Base-by-base conservation (phyloP, 768 basidiomycete genomes). In the Pulveroboletus frians region DNA sequence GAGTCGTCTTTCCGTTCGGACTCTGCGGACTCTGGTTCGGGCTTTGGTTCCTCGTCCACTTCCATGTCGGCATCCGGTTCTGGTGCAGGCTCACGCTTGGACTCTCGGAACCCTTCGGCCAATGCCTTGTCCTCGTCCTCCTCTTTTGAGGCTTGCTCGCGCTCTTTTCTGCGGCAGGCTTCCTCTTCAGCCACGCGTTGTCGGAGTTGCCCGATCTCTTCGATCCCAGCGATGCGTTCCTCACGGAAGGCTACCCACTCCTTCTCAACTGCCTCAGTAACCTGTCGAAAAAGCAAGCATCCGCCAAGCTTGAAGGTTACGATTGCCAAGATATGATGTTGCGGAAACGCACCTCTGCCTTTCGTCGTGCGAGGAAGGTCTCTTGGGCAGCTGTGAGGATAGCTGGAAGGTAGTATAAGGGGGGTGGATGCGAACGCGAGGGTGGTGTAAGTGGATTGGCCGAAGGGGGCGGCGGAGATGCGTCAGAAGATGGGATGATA, bases 351-450 rank as follows among this genome's bases (percentile, higher is more conserved):
- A 82, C 88, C 75, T 86, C 80, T 55, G 70, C 72, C 68, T 83
- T 87, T 43, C 85, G 74, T 45, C 72, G 74, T 41, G 66, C 63
- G 10, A 91, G 59, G 56, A 88, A 88, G 4, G 76, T 71, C 65
- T 85, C 84, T 68, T 92, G 88, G 15, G 77, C 74, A 18, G 84
- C 75, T 0, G 79, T 78, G 18, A 91, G 75, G 47, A 84, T 69
- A 30, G 76, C 79, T 29, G 88, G 88, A 41, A 88, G 78, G 58
- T 88, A 92, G 58, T 84, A 89, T 14, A 91, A 58, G 4, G 88
- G 85, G 18, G 88, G 83, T 8, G 85, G 88, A 51, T 89, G 85
- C 32, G 83, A 72, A 46, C 85, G 76, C 26, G 78, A 76, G 1
- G 77, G 74, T 9, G 73, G 72, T 6, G 73, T 69, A 38, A 84